Base-by-base conservation (phyloP, 768 basidiomycete species). In the Amanita muscaria region DNA sequence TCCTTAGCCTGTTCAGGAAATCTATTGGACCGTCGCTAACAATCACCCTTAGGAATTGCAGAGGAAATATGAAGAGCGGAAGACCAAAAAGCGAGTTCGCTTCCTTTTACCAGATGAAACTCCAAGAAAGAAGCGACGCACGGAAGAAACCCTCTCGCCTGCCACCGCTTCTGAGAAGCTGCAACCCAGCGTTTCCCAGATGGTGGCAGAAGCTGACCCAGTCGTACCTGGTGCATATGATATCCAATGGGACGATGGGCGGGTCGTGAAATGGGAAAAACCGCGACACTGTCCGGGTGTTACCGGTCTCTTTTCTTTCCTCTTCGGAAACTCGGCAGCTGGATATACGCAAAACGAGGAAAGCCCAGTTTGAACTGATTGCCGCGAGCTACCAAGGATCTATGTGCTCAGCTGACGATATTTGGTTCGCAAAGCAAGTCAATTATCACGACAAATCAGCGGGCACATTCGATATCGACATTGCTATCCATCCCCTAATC, bases 171-270 rank as follows among this genome's bases (percentile, higher is more conserved):
- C 2, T 6, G n/a, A n/a, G n/a, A 40, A 5, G 15, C 14, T 19
- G 19, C 18, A 19, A n/a, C 41, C 8, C 27, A 10, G 21, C 30
- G 7, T n/a, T 3, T 14, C 15, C 5, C 34, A 1, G 5, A 21
- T 27, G 12, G 43, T 24, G 16, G 29, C 15, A 2, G 24, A 14
- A n/a, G 43, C n/a, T 23, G 43, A 44, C 43, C 32, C 34, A 11
- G 22, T 36, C 43, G 36, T 44, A 23, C 43, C 43, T 7, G 43
- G 43, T 8, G 33, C 43, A 36, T 44, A 44, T 27, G 16, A 15
- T 6, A 4, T 29, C 2, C 27, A 33, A 34, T 15, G 19, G 7
- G 40, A 42, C 19, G 34, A 10, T 10, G 15, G 9, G n/a, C 18
- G 34, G 10, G 18, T 19, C n/a, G n/a, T 22, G 6, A 18, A 15